Evolutionary conservation across 306 rosid species (phyloP).

Genomic region (Rosa chinensis): DNA sequence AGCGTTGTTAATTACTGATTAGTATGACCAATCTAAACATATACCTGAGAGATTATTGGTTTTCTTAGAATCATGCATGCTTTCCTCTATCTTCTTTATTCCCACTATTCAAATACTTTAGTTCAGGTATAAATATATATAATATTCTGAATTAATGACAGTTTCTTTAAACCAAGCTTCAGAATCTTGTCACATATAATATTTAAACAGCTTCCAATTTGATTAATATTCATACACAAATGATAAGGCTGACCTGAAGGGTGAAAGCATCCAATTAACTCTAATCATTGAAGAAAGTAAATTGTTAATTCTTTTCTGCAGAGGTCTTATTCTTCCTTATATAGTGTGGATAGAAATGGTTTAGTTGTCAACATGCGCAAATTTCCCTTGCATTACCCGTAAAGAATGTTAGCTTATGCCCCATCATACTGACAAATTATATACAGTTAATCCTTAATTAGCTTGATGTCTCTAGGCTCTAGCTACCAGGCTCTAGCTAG

Average conservation of each 20-base stretch:
- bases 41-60: background rate
- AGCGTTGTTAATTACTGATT: background rate
- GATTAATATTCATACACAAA: background rate
- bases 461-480: background rate
- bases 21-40: background rate
- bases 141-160: background rate
- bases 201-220: background rate
- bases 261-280: conserved; percentile 7
- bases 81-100: background rate
- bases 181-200: background rate
- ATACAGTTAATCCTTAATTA: background rate
- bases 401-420: background rate
- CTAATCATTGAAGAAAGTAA: background rate
- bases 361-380: background rate
- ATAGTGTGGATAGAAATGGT: background rate
- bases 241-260: background rate
- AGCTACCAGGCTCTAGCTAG: background rate
- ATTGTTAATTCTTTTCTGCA: background rate
- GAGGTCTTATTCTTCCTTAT: background rate
- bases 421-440: background rate
- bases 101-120: background rate
- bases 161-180: background rate
- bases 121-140: background rate
- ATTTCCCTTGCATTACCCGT: background rate
- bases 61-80: conserved; percentile 8